Base-by-base conservation (phyloP, 306 rosid genomes). In the Heteromeles arbutifolia region DNA sequence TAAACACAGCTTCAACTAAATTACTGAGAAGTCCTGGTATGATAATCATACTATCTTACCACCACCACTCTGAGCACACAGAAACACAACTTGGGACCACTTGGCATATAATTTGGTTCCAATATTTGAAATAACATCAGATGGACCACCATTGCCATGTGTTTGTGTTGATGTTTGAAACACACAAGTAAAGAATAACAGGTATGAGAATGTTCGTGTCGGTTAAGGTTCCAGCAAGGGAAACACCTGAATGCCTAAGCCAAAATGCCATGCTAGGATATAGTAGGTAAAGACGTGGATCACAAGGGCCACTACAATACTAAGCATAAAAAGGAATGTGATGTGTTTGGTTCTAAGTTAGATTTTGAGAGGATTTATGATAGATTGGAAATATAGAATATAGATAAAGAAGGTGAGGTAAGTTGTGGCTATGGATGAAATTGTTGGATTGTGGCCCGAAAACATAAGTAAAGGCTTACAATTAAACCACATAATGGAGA, bases 21-120 rank as follows among this genome's bases (percentile, higher is more conserved):
- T 83, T 77, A 4, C 2, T 1, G 13, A 87, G 50, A 8, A 81
- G 31, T 4, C 86, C 87, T 1, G 83, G 81, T 39, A 88, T 48
- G 1, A 85, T 8, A 3, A 81, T 80, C 75, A 88, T 57, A 14
- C 85, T 10, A 76, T 87, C 88, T 10, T 85, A 87, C 87, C 91
- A 85, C 89, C 89, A 83, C 91, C 87, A 85, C 32, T 88, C 88
- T 37, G 83, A 63, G 66, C 88, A 88, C 24, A 84, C 59, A 0
- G 84, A 82, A 22, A 70, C 1, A 53, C 88, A 84, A n/a, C 85
- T 84, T 3, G 88, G 90, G 29, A 78, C 18, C 4, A 85, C 84
- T 56, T 86, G 86, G 17, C 6, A 7, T 5, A 85, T 74, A 66
- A 88, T 84, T 1, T 85, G 85, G 25, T 18, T 56, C 90, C 86